phyloP scores from a whole-genome alignment of 805 yeast species.

The Yarrowia osloensis region DNA sequence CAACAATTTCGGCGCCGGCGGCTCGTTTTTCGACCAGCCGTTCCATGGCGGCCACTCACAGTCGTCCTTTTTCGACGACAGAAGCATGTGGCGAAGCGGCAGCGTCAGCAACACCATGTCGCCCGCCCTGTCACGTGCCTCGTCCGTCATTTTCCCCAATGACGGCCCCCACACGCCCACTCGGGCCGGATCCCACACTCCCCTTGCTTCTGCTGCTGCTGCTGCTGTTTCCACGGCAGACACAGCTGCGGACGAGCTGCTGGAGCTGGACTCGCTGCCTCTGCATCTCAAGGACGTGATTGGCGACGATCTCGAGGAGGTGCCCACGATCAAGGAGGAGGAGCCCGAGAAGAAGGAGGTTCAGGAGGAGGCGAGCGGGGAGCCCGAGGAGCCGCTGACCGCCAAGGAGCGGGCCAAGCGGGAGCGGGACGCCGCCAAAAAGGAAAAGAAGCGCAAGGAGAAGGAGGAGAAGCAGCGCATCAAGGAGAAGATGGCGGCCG shows the following conservation, averaged over 20 bases:
- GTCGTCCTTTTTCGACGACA: slow-evolving; percentile 28
- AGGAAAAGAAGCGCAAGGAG: slow-evolving; percentile 27
- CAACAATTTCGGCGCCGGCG: not conserved
- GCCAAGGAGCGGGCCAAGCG: slow-evolving; percentile 18
- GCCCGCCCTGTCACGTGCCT: slow-evolving; percentile 23
- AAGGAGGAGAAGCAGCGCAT: slow-evolving; percentile 25
- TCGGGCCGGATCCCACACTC: slow-evolving; percentile 24
- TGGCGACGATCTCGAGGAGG: slow-evolving; percentile 17
- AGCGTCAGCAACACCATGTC: slow-evolving; percentile 18
- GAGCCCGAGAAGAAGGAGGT: not conserved
- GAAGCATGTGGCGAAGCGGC: slow-evolving; percentile 24
- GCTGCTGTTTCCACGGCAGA: not conserved
- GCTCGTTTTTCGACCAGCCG: slow-evolving; percentile 25
- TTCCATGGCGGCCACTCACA: slow-evolving; percentile 18
- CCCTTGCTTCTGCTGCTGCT: not conserved
- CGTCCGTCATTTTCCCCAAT: slow-evolving; percentile 22
- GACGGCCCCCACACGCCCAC: slow-evolving; percentile 23
- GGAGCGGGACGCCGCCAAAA: slow-evolving; percentile 23
- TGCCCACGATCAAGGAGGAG: not conserved
- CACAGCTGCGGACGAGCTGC: slow-evolving; percentile 9
- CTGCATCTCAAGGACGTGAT: slow-evolving; percentile 27
- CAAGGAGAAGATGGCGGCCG: slow-evolving; percentile 16
- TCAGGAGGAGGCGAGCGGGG: not conserved
- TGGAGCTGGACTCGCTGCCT: slow-evolving; percentile 15
- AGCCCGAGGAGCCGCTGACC: not conserved